Evolutionary conservation across 306 rosid species (phyloP), one percentile per base, ranked within the genome.

Genomic region (Cicer arietinum): DNA sequence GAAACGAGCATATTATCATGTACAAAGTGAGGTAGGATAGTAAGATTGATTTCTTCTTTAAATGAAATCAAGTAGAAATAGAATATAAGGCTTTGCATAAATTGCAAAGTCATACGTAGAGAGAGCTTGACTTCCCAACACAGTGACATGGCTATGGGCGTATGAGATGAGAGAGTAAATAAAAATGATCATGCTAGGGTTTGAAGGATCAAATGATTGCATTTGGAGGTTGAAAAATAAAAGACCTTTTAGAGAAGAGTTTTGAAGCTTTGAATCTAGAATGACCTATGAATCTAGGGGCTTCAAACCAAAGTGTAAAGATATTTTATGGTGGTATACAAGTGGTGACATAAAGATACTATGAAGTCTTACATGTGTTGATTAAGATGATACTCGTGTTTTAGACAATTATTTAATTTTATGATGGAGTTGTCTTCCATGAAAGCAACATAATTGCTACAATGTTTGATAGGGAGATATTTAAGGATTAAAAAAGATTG

Each of bases 181-280:
- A 57, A 35, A 72, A 56, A 54, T 7, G 8, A 39, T 20, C 40
- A 42, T 54, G 53, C 45, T 71, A 41, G 43, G 25, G 8, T 71
- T 71, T 56, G n/a, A 18, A 71, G 48, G 76, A 71, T 42, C 54
- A 42, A 43, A 57, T 58, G 25, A 59, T 69, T n/a, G 58, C 46
- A 50, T n/a, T 69, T 30, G 45, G 4, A 48, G 20, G 67, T 14
- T 13, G 46, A 30, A 35, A 60, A 37, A 13, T 7, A 61, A n/a
- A 61, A 11, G 56, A 67, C 42, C 41, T 44, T 17, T 45, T 44
- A 20, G 54, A 17, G 14, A 10, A 44, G 54, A 52, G 52, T 64
- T 42, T 64, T 64, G 51, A 45, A 30, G 35, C 35, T 30, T 30
- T 30, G 5, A 30, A 30, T 30, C 37, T 30, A 30, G 37, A 30